Base-by-base conservation (phyloP, 2,329 filamentous ascomycete species). In the Diaporthe vexans region DNA sequence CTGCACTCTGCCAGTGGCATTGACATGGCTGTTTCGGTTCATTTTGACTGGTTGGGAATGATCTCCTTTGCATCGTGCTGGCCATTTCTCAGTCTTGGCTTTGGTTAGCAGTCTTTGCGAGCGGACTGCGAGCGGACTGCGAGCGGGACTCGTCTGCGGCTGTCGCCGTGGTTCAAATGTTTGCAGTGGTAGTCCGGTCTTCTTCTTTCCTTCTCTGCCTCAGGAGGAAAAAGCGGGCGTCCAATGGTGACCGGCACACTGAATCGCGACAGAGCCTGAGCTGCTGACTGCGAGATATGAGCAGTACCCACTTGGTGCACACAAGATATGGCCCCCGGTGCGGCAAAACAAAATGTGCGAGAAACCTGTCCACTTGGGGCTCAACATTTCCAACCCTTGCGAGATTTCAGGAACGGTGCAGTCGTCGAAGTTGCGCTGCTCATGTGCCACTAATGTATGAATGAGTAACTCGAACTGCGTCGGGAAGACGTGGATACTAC, bases 221-320 rank as follows among this genome's bases (percentile, higher is more conserved):
- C 15, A 37, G 26, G 33, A 26, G 48, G 33, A 17, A 54, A 68
- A 51, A 51, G 63, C 48, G 63, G 48, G 46, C 33, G 48, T 68
- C 63, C 63, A 37, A 67, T 67, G 63, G 33, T 35, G 46, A 35
- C 43, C 48, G 26, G 48, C 33, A 68, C 17, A 68, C 63, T 68
- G 63, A 68, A 48, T 68, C 63, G 63, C 63, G 63, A 68, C 48
- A 26, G 29, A 54, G 63, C 59, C 59, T 65, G 59, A 48, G 15
- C 21, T 65, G 40, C 48, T 54, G 13, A 40, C 46, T 54, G 48
- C 46, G 33, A 68, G 33, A 68, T 40, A 54, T 54, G 63, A 43
- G 48, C 13, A 37, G 46, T 68, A 51, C 35, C 63, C 63, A 68
- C 63, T 54, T 19, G 8, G n/a, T n/a, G 52, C 63, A 35, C 46